Base-by-base conservation (phyloP, 1,284 basidiomycete species). In the Heterobasidion occidentale region DNA sequence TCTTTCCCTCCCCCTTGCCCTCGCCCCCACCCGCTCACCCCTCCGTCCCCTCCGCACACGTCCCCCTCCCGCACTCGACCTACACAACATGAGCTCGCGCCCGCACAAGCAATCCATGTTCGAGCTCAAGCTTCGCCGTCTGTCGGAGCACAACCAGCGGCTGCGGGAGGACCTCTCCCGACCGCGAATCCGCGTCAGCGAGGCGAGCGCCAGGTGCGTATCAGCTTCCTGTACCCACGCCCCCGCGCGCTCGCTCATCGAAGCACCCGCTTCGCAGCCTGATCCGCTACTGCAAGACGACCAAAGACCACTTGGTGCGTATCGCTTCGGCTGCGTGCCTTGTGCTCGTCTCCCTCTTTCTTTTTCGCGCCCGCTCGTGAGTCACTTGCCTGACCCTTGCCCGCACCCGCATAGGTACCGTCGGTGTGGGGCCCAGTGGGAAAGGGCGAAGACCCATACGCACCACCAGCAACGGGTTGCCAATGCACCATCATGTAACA, bases 71-170 rank as follows among this genome's bases (percentile, higher is more conserved):
- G 15, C 36, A 51, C 15, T 9, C 35, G 15, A 35, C 36, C 15
- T 36, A 51, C 50, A 15, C 50, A 11, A 44, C 52, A 91, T 84
- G 83, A 83, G 78, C 68, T 70, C 71, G 58, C 76, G 83, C 62
- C 79, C 78, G 45, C 81, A 81, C 64, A 83, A 83, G 74, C 89
- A 91, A 76, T 88, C 90, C 64, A 96, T 98, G 93, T 91, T 90
- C 54, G 95, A 98, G 81, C 86, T 98, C 68, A 97, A 96, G 81
- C 86, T 98, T 62, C 84, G 95, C 51, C 79, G 95, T 57, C 77
- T 98, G 63, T 85, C 87, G 59, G 95, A 98, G 76, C 94, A 98
- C 74, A 98, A 98, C 69, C 86, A 90, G 69, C 80, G 95, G 59
- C 74, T 98, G 64, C 77, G 86, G 66, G 95, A 98, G 73, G 95